Conservation (phyloP, 2,329 filamentous ascomycete species). For the Ophiognomonia clavigignenti-juglandacearum region DNA sequence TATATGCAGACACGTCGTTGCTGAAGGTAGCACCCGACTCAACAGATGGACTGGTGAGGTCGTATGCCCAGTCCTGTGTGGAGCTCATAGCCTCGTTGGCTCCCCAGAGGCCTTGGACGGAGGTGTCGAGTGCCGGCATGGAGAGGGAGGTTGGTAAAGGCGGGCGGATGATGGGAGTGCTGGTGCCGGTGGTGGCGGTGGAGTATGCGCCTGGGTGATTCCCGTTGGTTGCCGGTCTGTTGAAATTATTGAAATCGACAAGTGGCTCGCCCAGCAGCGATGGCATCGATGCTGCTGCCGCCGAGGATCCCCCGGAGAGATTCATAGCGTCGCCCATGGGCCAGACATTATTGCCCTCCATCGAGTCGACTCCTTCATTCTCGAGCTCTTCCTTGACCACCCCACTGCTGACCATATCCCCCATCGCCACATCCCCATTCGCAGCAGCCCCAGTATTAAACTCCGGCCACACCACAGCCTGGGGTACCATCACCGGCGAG, state of each 20-base stretch:
- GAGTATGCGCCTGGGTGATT: neutral
- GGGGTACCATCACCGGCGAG: conserved; percentile 13
- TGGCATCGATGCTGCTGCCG: neutral
- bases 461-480: conserved; percentile 7
- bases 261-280: conserved; percentile 11
- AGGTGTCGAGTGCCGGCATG: conserved; percentile 8
- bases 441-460: neutral
- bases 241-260: conserved; percentile 3
- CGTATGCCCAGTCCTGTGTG: conserved; percentile 15
- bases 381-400: conserved; percentile 15
- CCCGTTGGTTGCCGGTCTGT: conserved; percentile 1
- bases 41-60: conserved; percentile 11
- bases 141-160: neutral
- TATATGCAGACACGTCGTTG: conserved; percentile 9
- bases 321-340: conserved; percentile 5
- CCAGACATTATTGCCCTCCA: neutral
- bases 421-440: neutral
- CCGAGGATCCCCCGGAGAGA: neutral
- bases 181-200: neutral
- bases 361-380: neutral
- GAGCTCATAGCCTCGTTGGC: conserved; percentile 2
- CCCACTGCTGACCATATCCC: conserved; percentile 11
- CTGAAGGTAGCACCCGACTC: conserved; percentile 7
- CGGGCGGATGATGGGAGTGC: neutral
- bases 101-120: conserved; percentile 3